Evolutionary conservation across 306 rosid species (phyloP).

Genomic region (Cicer chorassanicum): DNA sequence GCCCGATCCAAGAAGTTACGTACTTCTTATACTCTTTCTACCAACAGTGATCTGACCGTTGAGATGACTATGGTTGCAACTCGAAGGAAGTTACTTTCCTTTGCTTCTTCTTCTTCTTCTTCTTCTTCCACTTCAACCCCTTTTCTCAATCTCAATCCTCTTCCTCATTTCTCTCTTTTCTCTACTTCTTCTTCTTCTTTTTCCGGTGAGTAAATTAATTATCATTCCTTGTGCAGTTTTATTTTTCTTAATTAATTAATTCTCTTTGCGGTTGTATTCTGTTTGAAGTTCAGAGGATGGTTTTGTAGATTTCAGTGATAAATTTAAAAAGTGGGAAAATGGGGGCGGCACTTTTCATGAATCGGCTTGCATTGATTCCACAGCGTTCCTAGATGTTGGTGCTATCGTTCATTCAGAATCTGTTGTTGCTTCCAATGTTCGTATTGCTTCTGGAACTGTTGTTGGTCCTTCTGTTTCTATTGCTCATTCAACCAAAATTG

Average conservation of each 20-base stretch:
- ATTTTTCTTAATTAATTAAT: slow-evolving; percentile 17
- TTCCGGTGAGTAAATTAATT: slow-evolving; percentile 45
- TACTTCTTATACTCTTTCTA: no score
- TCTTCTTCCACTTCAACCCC: slow-evolving; percentile 38
- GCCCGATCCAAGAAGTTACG: neutral
- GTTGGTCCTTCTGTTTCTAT: slow-evolving; percentile 76
- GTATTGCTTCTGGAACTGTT: slow-evolving; percentile 76
- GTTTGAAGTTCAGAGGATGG: slow-evolving; percentile 58
- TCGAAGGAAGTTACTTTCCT: slow-evolving; percentile 49
- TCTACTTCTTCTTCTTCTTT: slow-evolving; percentile 33
- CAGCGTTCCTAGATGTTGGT: slow-evolving; percentile 74
- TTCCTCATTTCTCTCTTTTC: slow-evolving; percentile 40
- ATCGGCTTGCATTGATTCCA: slow-evolving; percentile 67
- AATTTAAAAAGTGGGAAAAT: slow-evolving; percentile 70
- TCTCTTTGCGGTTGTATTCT: slow-evolving; percentile 39
- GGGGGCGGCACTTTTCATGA: slow-evolving; percentile 85
- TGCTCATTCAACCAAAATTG: slow-evolving; percentile 69
- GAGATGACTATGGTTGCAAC: slow-evolving; percentile 49
- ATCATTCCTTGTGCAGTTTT: neutral
- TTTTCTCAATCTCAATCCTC: slow-evolving; percentile 26
- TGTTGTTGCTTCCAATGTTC: slow-evolving; percentile 61
- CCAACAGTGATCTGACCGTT: neutral
- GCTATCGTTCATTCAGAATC: slow-evolving; percentile 76
- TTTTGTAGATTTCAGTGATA: slow-evolving; percentile 35
- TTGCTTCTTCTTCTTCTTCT: slow-evolving; percentile 45